Evolutionary conservation across 2,329 filamentous ascomycete genomes (phyloP).

Genomic region (Phialemonium atrogriseum): DNA sequence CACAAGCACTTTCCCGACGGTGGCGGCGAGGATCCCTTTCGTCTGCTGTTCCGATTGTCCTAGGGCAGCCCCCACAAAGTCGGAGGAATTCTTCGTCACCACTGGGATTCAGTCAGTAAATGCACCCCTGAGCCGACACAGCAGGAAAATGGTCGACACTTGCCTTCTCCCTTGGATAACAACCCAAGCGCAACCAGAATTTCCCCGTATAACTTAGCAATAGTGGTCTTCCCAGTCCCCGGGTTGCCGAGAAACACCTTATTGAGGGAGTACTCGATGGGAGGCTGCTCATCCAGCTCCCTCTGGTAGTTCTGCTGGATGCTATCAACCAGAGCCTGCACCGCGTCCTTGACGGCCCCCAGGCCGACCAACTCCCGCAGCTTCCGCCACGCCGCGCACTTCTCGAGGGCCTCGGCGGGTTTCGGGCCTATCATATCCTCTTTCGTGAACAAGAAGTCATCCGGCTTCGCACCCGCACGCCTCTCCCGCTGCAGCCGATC

Average conservation of each 20-base stretch:
- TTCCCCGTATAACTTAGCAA: constrained; percentile 63
- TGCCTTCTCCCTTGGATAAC: constrained; percentile 59
- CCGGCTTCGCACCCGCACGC: constrained; percentile 26
- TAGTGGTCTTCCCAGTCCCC: constrained; percentile 69
- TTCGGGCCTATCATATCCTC: constrained; percentile 67
- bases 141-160: constrained; percentile 10
- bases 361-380: constrained; percentile 54
- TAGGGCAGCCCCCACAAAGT: constrained; percentile 58
- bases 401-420: constrained; percentile 42
- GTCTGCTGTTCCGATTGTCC: constrained; percentile 65
- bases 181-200: constrained; percentile 61
- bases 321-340: constrained; percentile 50
- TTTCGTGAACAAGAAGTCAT: constrained; percentile 53
- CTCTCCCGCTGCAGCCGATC: constrained; percentile 42
- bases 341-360: constrained; percentile 50
- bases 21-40: constrained; percentile 59
- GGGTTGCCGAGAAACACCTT: constrained; percentile 63
- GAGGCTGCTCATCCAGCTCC: constrained; percentile 53
- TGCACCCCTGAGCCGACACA: too few species aligned
- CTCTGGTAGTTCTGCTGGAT: constrained; percentile 56
- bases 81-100: constrained; percentile 62
- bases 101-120: constrained; percentile 28
- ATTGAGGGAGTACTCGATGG: constrained; percentile 56
- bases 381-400: constrained; percentile 47
- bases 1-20: constrained; percentile 65